These are phyloP conservation scores for Coemansia sp. DNA, from an alignment of 192 early-diverging fungal genomes.

Conservation along the genomic window DNA sequence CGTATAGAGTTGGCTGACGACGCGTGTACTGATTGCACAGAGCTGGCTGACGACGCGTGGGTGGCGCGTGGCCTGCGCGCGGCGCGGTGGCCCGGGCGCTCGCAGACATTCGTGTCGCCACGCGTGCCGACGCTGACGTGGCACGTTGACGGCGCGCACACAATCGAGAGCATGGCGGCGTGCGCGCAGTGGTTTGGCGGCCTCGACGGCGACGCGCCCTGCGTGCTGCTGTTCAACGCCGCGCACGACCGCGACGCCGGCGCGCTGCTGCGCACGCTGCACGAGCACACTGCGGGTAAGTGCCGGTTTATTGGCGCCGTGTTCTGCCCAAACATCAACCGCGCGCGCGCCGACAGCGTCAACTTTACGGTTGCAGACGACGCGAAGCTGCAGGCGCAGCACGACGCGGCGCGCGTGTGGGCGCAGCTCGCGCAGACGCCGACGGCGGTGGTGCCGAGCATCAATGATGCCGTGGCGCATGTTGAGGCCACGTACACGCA, in stretches of 20 bases:
- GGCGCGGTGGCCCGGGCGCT: constrained; percentile 86
- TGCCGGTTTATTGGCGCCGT: constrained; percentile 54
- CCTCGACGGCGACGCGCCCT: constrained; percentile 3
- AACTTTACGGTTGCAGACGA: constrained; percentile 68
- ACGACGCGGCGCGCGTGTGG: constrained; percentile 61
- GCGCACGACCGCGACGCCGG: constrained; percentile 68
- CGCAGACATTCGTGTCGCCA: constrained; percentile 61
- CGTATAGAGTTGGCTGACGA: neutral
- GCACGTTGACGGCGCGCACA: constrained; percentile 96
- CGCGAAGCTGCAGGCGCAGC: constrained; percentile 58
- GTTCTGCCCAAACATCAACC: constrained; percentile 76
- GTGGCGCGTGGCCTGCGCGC: constrained; percentile 53
- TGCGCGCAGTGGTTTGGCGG: constrained; percentile 54
- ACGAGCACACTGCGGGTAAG: constrained; percentile 26
- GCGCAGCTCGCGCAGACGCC: constrained; percentile 20
- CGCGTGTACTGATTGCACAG: no score
- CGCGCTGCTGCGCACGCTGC: constrained; percentile 65
- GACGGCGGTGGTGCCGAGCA: constrained; percentile 48
- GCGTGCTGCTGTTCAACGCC: constrained; percentile 84
- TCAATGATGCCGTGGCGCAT: constrained; percentile 65
- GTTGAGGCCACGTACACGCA: constrained; percentile 23
- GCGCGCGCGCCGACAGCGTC: constrained; percentile 57
- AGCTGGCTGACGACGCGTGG: neutral
- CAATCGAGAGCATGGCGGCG: constrained; percentile 73
- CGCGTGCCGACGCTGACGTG: constrained; percentile 56